Evolutionary conservation across 1,139 yeast species (phyloP).

Genomic region (Magnusiomyces tetraspermus): DNA sequence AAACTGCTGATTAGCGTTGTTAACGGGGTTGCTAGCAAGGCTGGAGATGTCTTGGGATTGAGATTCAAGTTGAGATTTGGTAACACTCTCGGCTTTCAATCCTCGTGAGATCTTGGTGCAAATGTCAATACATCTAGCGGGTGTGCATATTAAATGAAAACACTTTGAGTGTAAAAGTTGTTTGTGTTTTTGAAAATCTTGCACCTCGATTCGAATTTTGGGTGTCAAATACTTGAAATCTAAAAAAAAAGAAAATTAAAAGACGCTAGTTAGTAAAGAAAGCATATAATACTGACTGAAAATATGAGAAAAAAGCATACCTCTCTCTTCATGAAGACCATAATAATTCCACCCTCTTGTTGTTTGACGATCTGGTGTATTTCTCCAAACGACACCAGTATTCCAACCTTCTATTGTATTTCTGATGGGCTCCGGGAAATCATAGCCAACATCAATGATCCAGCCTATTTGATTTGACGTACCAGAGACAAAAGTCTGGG

Average conservation of each 20-base stretch:
- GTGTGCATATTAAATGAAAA: constrained; percentile 69
- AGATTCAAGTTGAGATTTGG: constrained; percentile 3
- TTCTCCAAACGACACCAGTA: constrained; percentile 49
- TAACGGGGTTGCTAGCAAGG: too few species aligned
- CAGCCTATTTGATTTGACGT: constrained; percentile 39
- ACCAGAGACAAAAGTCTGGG: not conserved
- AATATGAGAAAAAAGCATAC: not conserved
- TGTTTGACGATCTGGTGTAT: constrained; percentile 46
- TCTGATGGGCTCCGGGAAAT: constrained; percentile 51
- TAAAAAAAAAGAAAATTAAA: not conserved
- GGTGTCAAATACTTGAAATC: constrained; percentile 49
- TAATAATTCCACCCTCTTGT: constrained; percentile 78
- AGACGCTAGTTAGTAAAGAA: not conserved
- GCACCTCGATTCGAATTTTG: constrained; percentile 52
- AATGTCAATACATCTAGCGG: constrained; percentile 36
- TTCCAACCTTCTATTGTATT: constrained; percentile 49
- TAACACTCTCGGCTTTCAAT: not conserved
- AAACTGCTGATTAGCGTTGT: too few species aligned
- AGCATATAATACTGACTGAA: not conserved
- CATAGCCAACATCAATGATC: constrained; percentile 70
- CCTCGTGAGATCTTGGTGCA: constrained; percentile 30
- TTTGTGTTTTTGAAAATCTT: constrained; percentile 43
- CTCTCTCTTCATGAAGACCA: constrained; percentile 46
- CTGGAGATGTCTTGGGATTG: too few species aligned
- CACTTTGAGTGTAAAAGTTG: constrained; percentile 38